Conservation (phyloP, 2,329 filamentous ascomycete species). For the Sclerotinia sclerotiorum region DNA sequence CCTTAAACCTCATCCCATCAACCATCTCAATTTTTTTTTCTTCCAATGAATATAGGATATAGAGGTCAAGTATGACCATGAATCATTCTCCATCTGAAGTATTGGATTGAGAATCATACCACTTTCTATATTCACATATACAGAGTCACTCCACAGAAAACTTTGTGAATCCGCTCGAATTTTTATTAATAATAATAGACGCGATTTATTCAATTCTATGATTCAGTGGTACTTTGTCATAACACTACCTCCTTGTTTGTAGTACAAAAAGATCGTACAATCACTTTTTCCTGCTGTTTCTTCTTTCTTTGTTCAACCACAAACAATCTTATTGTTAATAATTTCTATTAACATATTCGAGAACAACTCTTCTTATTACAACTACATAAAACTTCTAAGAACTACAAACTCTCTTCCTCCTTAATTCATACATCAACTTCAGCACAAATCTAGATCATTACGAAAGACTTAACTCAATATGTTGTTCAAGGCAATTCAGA, state of each 20-base stretch:
- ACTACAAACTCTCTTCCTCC: neutral
- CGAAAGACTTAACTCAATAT: neutral
- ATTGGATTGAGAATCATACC: neutral
- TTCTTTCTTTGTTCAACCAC: neutral
- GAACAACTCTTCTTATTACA: neutral
- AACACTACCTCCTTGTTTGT: neutral
- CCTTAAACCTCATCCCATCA: neutral
- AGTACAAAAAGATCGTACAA: neutral
- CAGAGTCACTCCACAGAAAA: too few relatives aligned
- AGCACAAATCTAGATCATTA: neutral
- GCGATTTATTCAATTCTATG: neutral
- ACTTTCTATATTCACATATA: neutral
- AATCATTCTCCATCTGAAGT: slow-evolving; percentile 8
- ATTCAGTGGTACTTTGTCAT: neutral
- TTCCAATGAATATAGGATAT: neutral
- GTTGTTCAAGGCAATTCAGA: neutral
- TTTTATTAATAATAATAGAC: too few relatives aligned
- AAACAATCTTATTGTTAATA: neutral
- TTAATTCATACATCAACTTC: neutral
- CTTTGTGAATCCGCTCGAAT: too few relatives aligned
- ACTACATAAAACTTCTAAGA: neutral
- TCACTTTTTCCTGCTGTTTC: too few relatives aligned
- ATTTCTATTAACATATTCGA: neutral
- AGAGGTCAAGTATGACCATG: slow-evolving; percentile 1
- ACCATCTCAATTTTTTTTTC: neutral